Base-by-base conservation (phyloP, 306 rosid species). In the Hippophae rhamnoides region DNA sequence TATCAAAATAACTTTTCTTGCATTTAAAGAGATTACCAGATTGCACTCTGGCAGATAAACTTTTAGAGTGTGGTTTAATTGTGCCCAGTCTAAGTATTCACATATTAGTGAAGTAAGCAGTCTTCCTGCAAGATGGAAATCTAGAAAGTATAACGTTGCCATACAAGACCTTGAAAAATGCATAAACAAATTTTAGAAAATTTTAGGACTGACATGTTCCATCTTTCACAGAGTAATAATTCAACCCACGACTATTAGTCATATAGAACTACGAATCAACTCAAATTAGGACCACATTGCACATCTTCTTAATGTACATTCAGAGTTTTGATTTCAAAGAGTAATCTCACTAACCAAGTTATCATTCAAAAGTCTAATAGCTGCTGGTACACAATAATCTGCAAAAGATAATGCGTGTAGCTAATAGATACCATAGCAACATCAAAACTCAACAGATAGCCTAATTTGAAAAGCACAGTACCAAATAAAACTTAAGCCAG, bases 11-110 rank as follows among this genome's bases (percentile, higher is more conserved):
- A 43, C 0, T 7, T 51, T 25, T 5, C 2, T 31, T 31, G 38
- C 38, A 2, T 31, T 48, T 0, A 54, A 43, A 61, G 60, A 26
- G 43, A 48, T 46, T 89, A 93, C 99, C 97, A 93, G 75, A 78
- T 93, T 93, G 74, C 97, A 93, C 72, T 93, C 99, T 0, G 99
- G 99, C 58, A 80, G 85, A 75, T 93, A 93, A 55, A 93, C 99
- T 76, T 93, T 93, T 0, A 93, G 38, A 1, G 38, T 31, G 38
- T 31, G 38, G 4, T 31, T 31, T 31, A 31, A 31, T 31, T 31
- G 38, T 3, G 99, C 95, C 97, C 99, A 93, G 77, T 93, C 97
- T 31, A 93, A 72, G 78, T 93, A 93, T 73, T 93, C 99, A 14
- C 99, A 89, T 63, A 93, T 60, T 65, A 93, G 65, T 11, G 99